Conservation (phyloP, 441 rosid genomes). For the Gossypium schwendimanii region DNA sequence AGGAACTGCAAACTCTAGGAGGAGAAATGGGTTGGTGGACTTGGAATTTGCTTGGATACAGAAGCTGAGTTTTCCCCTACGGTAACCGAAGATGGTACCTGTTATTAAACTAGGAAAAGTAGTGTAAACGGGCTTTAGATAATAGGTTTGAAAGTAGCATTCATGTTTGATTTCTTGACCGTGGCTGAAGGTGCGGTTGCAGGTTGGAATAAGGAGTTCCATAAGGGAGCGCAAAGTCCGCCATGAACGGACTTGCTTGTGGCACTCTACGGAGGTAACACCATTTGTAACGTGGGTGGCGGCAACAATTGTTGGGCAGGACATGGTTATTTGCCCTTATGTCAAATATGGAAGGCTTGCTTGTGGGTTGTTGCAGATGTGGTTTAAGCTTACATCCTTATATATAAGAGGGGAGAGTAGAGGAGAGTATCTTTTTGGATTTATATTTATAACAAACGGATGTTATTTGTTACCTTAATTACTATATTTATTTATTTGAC, state of each 20-base stretch:
- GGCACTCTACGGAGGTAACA: conserved; percentile 56
- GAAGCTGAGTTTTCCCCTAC: conserved; percentile 51
- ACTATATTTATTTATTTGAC: no score
- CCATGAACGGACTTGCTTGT: conserved; percentile 73
- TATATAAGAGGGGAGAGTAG: conserved; percentile 13
- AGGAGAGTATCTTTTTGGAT: no score
- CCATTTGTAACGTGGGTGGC: conserved; percentile 31
- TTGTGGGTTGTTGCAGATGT: conserved; percentile 19
- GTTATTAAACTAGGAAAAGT: conserved; percentile 32
- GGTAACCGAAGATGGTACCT: conserved; percentile 64
- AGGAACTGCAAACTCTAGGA: conserved; percentile 54
- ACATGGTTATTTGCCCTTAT: conserved; percentile 21
- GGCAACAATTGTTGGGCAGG: conserved; percentile 30
- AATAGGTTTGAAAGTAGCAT: conserved; percentile 13
- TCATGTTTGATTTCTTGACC: conserved; percentile 30
- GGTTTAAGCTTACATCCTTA: background rate
- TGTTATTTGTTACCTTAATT: no score
- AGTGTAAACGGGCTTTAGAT: conserved; percentile 20
- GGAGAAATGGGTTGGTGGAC: conserved; percentile 42
- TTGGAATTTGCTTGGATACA: conserved; percentile 52
- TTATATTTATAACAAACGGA: no score
- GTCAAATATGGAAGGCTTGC: conserved; percentile 8
- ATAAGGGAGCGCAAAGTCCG: conserved; percentile 48
- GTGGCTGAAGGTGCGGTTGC: conserved; percentile 35
- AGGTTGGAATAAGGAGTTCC: conserved; percentile 53